Conservation (phyloP, 2,329 filamentous ascomycete species). For the Decorospora gaudefroyi region DNA sequence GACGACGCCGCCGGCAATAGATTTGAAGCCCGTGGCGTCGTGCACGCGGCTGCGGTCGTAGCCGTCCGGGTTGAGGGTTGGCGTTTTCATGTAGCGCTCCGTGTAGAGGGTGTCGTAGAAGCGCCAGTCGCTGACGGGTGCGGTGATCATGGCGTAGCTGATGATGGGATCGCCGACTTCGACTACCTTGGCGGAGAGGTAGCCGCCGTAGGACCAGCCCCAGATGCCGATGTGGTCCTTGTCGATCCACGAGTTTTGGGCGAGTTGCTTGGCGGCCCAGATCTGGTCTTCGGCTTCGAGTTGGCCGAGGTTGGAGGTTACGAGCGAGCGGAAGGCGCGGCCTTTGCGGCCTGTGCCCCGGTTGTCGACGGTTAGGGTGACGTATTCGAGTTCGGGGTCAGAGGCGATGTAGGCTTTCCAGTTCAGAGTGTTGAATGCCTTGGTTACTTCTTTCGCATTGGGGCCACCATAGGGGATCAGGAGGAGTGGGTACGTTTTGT, state of each 20-base stretch:
- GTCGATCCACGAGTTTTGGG: constrained; percentile 61
- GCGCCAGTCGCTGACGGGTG: constrained; percentile 69
- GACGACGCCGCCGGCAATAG: constrained; percentile 63
- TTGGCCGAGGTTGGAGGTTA: constrained; percentile 63
- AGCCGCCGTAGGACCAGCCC: constrained; percentile 72
- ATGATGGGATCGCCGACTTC: constrained; percentile 66
- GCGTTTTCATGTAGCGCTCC: constrained; percentile 72
- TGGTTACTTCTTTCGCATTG: constrained; percentile 64
- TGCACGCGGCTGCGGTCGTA: constrained; percentile 66
- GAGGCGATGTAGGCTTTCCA: constrained; percentile 69
- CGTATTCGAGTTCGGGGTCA: constrained; percentile 69
- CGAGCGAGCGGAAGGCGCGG: constrained; percentile 63
- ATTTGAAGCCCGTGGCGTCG: constrained; percentile 64
- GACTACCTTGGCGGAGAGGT: constrained; percentile 67
- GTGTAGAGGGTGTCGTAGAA: constrained; percentile 75
- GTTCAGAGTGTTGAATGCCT: constrained; percentile 59
- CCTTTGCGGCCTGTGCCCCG: constrained; percentile 69
- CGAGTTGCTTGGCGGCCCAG: constrained; percentile 65
- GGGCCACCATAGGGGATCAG: constrained; percentile 72
- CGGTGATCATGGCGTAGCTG: constrained; percentile 65
- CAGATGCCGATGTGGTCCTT: constrained; percentile 65
- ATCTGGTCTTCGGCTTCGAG: constrained; percentile 70
- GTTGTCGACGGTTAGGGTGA: constrained; percentile 70
- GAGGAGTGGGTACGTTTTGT: constrained; percentile 67
- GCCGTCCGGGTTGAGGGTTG: constrained; percentile 60